Evolutionary conservation across 192 early-diverging fungal species (phyloP).

Genomic region (Backusella australiensis): DNA sequence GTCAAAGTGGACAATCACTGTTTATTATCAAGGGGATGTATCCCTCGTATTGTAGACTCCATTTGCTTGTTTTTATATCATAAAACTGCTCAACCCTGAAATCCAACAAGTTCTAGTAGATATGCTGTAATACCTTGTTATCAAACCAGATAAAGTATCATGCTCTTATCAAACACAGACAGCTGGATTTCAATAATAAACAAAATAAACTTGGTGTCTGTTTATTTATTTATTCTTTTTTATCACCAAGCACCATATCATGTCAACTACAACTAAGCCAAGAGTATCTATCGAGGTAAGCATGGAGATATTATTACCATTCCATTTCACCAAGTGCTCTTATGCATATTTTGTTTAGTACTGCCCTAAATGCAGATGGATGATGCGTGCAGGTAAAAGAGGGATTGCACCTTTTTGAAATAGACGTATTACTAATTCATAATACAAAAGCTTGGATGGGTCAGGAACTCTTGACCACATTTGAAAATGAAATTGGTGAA

Average conservation of each 20-base stretch:
- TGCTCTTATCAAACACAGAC: too few species aligned
- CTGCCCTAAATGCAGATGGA: slow-evolving; percentile 57
- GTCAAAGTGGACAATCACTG: too few species aligned
- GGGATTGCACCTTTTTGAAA: background rate
- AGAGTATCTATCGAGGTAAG: slow-evolving; percentile 35
- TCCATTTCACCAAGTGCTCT: background rate
- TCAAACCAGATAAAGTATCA: too few species aligned
- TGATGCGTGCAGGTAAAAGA: slow-evolving; percentile 44
- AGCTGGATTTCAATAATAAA: too few species aligned
- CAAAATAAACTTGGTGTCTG: background rate
- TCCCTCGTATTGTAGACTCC: too few species aligned
- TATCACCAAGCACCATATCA: background rate
- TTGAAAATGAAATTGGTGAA: slow-evolving; percentile 60
- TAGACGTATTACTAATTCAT: background rate
- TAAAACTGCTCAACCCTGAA: too few species aligned
- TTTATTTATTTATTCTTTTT: background rate
- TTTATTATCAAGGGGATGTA: too few species aligned
- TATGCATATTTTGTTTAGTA: slow-evolving; percentile 34
- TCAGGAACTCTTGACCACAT: slow-evolving; percentile 69
- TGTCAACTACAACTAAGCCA: slow-evolving; percentile 17
- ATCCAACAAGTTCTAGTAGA: too few species aligned
- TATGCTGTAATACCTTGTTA: too few species aligned
- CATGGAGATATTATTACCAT: background rate
- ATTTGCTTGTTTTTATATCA: too few species aligned
- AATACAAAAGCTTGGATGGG: slow-evolving; percentile 57